Percentiles rank a stretch among this genome's conserved stretches.
These are phyloP conservation scores for Rosellinia necatrix DNA, from an alignment of 2,329 filamentous ascomycete species.

Conservation along the genomic window DNA sequence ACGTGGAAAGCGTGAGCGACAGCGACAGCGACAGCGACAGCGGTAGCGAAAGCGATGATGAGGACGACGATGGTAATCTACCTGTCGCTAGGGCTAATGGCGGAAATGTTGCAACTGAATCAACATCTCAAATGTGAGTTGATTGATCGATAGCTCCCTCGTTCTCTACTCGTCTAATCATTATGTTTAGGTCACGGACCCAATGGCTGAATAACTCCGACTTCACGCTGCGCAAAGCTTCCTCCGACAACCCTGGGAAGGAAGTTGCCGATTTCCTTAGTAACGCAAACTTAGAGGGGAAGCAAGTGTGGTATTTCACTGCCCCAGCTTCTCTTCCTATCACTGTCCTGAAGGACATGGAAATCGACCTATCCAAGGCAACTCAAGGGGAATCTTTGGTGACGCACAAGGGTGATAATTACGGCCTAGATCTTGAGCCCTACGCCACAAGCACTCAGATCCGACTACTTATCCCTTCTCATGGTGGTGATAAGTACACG, in stretches of 20 bases:
- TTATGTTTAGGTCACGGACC: slow-evolving; percentile 36
- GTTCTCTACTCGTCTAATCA: neutral
- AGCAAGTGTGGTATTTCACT: slow-evolving; percentile 82
- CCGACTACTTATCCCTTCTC: slow-evolving; percentile 64
- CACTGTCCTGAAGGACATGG: slow-evolving; percentile 66
- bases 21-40: slow-evolving; percentile 26
- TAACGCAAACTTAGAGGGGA: slow-evolving; percentile 64
- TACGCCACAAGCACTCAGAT: slow-evolving; percentile 56
- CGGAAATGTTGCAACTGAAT: slow-evolving; percentile 16
- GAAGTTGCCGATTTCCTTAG: slow-evolving; percentile 61
- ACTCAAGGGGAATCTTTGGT: slow-evolving; percentile 59
- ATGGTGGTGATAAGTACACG: slow-evolving; percentile 58
- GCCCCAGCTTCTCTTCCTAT: slow-evolving; percentile 73
- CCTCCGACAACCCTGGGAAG: slow-evolving; percentile 47
- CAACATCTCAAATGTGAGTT: slow-evolving; percentile 34
- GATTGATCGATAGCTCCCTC: neutral
- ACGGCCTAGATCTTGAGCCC: slow-evolving; percentile 61
- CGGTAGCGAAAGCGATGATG: slow-evolving; percentile 29
- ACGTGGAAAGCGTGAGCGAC: slow-evolving; percentile 15
- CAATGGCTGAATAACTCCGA: slow-evolving; percentile 54
- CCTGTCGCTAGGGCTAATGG: slow-evolving; percentile 31
- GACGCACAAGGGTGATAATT: slow-evolving; percentile 67
- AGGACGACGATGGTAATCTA: slow-evolving; percentile 25
- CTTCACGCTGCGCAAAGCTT: slow-evolving; percentile 58
- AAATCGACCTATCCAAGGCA: slow-evolving; percentile 62